A percentile compares a stretch with the other conserved stretches of the same genome.
Evolutionary conservation across 78 protist genomes (phyloP).

Genomic region (Dictyostelium firmibasis): DNA sequence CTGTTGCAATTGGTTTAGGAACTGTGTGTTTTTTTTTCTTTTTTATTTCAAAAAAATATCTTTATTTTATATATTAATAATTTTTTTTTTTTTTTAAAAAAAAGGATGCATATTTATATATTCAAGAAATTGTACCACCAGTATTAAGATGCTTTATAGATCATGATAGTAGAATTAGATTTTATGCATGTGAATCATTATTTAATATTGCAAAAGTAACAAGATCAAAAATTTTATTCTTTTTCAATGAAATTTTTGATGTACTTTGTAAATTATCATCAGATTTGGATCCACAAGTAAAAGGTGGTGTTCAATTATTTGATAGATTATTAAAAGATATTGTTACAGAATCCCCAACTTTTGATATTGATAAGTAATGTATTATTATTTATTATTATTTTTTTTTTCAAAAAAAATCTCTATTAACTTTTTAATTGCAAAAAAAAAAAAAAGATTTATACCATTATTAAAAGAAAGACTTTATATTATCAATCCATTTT

Average conservation of each 20-base stretch:
- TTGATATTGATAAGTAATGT: constrained; percentile 78
- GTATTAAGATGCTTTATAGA: constrained; percentile 81
- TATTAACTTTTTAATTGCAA: neutral
- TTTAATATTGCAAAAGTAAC: constrained; percentile 96
- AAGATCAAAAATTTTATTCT: constrained; percentile 75
- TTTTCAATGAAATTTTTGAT: constrained; percentile 93
- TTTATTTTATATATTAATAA: too few relatives aligned
- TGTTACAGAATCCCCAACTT: constrained; percentile 88
- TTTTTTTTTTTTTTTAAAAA: neutral
- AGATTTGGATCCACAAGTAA: constrained; percentile 92
- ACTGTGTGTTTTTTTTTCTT: constrained; percentile 7
- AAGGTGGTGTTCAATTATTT: constrained; percentile 92
- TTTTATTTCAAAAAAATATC: neutral
- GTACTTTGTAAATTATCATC: constrained; percentile 93
- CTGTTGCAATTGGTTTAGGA: constrained; percentile 93
- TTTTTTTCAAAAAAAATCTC: neutral
- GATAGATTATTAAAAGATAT: constrained; percentile 95
- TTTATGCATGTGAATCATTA: constrained; percentile 97
- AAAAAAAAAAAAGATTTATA: constrained; percentile 30
- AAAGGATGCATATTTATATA: constrained; percentile 36
- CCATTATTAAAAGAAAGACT: constrained; percentile 79
- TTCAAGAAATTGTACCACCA: constrained; percentile 88
- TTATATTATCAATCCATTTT: constrained; percentile 75
- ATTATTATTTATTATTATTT: neutral
- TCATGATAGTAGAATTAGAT: constrained; percentile 90